Evolutionary conservation across 495 filamentous ascomycete species (phyloP).

Genomic region (Trichocladium uniseriatum): DNA sequence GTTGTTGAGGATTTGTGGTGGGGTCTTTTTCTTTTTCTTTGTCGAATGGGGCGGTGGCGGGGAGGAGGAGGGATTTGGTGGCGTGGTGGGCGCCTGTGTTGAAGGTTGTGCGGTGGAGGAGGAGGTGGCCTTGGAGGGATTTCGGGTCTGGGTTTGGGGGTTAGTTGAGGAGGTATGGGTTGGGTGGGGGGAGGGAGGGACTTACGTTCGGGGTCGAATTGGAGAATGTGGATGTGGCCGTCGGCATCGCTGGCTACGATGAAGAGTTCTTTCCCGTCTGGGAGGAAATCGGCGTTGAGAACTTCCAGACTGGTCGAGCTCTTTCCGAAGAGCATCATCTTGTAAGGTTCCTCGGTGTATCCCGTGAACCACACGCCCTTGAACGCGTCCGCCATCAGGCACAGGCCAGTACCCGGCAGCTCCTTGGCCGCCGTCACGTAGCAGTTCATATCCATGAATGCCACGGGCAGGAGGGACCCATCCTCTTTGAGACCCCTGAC

Average conservation of each 20-base stretch:
- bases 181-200: not conserved
- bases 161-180: constrained; percentile 15
- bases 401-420: constrained; percentile 71
- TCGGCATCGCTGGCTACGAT: constrained; percentile 79
- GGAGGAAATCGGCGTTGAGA: constrained; percentile 76
- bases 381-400: constrained; percentile 74
- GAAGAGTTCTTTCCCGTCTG: constrained; percentile 71
- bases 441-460: constrained; percentile 96
- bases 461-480: constrained; percentile 78
- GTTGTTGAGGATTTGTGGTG: constrained; percentile 9
- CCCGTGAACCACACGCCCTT: constrained; percentile 94
- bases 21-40: too few species aligned
- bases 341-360: constrained; percentile 91
- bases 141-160: constrained; percentile 61
- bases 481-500: constrained; percentile 94
- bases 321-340: constrained; percentile 90
- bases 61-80: constrained; percentile 64
- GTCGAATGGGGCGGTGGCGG: constrained; percentile 39
- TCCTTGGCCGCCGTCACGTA: constrained; percentile 77
- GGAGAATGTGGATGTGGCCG: constrained; percentile 74
- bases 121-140: constrained; percentile 76
- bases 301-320: constrained; percentile 65
- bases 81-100: constrained; percentile 67
- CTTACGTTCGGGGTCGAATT: constrained; percentile 85
- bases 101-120: constrained; percentile 81